Evolutionary conservation across 2,329 filamentous ascomycete species (phyloP), one percentile per base, ranked within the genome.

Genomic region (Acephala macrosclerotiorum): DNA sequence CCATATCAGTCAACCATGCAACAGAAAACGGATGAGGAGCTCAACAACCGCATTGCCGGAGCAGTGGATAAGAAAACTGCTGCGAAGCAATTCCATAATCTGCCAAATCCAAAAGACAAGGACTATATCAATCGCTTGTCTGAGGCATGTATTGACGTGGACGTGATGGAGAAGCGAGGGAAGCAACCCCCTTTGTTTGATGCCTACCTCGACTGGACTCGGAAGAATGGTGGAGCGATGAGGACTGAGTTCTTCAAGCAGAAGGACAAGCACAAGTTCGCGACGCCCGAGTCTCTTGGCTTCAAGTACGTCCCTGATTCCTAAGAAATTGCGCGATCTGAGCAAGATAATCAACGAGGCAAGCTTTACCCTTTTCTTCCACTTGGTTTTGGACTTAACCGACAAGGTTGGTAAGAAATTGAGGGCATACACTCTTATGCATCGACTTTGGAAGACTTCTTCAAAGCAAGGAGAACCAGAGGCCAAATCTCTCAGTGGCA

Each of bases 81-180:
- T 7, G 4, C 25, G 7, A 51, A 38, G 16, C 2, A 11, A 16
- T 60, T 36, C 11, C 58, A 60, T 33, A 14, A 36, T 14, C 22
- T 51, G 3, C 22, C 18, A 2, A 53, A 60, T 14, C 25, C 26
- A 38, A 38, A 33, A 14, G 58, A 60, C 42, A 35, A 45, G 18
- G 14, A 51, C 22, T 60, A 60, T 29, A 38, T 60, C 38, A 49
- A 60, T 35, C 42, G 33, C 16, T 38, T 51, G 45, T 60, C 22
- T 35, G 8, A 38, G 6, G 22, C 6, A 18, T 35, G 40, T 18
- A 7, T 45, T 12, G 14, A 6, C 2, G 42, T 25, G 7, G 42
- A 60, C 36, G 12, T 42, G 12, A 18, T 7, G 7, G 35, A 7
- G 29, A 12, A 26, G 16, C 25, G 4, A 7, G 57, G 35, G 22